Percentiles rank a stretch among this genome's conserved stretches.
These are phyloP conservation scores for Acacia pycnantha DNA, from an alignment of 331 rosid species.

Conservation along the genomic window DNA sequence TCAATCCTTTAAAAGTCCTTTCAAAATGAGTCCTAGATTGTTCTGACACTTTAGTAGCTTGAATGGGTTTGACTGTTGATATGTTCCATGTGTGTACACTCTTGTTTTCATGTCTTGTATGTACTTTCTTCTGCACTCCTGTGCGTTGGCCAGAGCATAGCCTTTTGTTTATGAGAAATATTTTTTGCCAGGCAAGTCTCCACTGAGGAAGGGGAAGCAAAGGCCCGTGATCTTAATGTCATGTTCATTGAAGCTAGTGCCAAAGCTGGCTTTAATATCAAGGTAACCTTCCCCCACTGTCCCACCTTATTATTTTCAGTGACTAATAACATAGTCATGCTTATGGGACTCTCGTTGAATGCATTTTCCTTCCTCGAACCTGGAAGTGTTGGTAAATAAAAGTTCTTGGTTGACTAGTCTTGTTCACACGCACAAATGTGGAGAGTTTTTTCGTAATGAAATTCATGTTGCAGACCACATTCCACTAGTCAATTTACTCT, in stretches of 20 bases:
- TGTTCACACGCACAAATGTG: background rate
- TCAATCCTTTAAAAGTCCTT: background rate
- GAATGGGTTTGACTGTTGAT: conserved; percentile 17
- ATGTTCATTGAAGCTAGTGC: conserved; percentile 99
- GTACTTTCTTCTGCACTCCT: conserved; percentile 4
- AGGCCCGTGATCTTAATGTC: conserved; percentile 81
- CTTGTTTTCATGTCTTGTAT: conserved; percentile 9
- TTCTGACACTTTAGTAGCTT: conserved; percentile 4
- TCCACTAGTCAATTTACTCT: background rate
- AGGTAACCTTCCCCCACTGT: conserved; percentile 46
- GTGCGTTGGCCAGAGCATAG: background rate
- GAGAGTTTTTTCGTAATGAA: background rate
- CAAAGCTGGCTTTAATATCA: conserved; percentile 93
- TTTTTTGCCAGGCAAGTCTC: conserved; percentile 83
- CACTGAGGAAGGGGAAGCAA: conserved; percentile 94
- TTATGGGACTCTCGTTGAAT: background rate
- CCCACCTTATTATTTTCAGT: background rate
- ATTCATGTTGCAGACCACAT: background rate
- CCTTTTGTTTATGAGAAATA: conserved; percentile 24
- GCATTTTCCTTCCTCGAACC: background rate
- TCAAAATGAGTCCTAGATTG: conserved; percentile 21
- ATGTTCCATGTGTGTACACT: background rate
- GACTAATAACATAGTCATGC: background rate
- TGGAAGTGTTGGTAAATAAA: background rate
- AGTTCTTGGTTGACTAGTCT: background rate